Evolutionary conservation across 345 rosid genomes (phyloP).

Genomic region (Brassica incana): DNA sequence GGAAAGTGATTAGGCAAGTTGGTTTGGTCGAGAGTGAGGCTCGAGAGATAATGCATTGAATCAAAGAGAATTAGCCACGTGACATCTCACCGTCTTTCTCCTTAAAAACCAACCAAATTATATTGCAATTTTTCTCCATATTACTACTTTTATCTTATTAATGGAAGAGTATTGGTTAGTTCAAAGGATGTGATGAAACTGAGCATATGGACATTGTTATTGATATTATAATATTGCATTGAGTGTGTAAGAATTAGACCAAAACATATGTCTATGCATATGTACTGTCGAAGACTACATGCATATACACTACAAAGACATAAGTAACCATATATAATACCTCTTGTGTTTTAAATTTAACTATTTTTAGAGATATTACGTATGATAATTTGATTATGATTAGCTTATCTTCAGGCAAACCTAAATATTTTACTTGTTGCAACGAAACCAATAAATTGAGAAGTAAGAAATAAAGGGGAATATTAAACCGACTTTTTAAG

Average conservation of each 20-base stretch:
- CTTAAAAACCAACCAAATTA: background rate
- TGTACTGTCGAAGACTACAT: conserved; percentile 25
- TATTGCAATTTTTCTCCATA: background rate
- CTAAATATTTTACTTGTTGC: background rate
- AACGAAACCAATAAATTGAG: background rate
- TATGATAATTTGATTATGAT: background rate
- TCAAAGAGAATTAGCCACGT: conserved; percentile 30
- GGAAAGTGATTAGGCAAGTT: conserved; percentile 29
- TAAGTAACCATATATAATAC: background rate
- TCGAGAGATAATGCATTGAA: conserved; percentile 32
- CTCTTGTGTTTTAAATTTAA: background rate
- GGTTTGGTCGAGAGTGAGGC: conserved; percentile 21
- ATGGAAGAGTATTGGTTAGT: background rate
- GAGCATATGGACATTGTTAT: conserved; percentile 24
- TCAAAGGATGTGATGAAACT: conserved; percentile 6
- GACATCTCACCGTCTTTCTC: conserved; percentile 19
- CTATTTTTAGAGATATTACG: background rate
- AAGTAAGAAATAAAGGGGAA: background rate
- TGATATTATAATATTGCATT: background rate
- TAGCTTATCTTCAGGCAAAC: background rate
- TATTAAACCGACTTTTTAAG: background rate
- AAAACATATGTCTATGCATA: conserved; percentile 29
- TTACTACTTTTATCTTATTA: background rate
- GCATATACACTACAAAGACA: background rate
- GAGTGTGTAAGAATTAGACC: conserved; percentile 18